Evolutionary conservation across 2,329 filamentous ascomycete species (phyloP).

Genomic region (Gaeumannomyces sp.): DNA sequence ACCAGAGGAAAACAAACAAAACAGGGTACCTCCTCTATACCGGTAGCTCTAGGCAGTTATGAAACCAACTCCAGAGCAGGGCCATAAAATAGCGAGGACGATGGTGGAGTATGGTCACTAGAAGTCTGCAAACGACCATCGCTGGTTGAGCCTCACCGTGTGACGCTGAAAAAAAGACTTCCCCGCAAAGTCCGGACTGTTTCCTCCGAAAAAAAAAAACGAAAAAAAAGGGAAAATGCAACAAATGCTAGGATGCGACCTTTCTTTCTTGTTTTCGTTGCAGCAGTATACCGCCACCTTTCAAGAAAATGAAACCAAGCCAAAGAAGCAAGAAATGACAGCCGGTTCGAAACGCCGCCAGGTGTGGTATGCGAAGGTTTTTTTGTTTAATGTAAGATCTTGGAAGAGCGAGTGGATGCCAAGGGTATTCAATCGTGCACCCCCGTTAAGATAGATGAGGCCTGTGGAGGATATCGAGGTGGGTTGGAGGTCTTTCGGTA

Average conservation of each 20-base stretch:
- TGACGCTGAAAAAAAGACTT: background rate
- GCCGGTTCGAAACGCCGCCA: background rate
- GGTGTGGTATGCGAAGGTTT: background rate
- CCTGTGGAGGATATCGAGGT: no score
- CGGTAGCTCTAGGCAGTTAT: background rate
- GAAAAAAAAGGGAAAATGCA: no score
- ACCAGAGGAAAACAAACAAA: background rate
- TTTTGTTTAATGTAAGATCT: background rate
- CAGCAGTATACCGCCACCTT: background rate
- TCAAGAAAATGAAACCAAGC: conserved; percentile 4
- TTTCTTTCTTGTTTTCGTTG: background rate
- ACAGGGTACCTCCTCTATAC: background rate
- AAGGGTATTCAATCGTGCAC: no score
- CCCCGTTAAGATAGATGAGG: no score
- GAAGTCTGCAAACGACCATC: background rate
- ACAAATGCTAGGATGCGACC: background rate
- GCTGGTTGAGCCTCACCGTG: background rate
- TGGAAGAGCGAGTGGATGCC: background rate
- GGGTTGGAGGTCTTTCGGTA: no score
- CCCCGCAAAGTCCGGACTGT: background rate
- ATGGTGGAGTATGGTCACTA: background rate
- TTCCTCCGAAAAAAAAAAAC: background rate
- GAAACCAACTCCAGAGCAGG: conserved; percentile 5
- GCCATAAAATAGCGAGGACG: background rate
- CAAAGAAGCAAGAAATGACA: conserved; percentile 2